A percentile compares a stretch with the other conserved stretches of the same genome.
Evolutionary conservation across 495 filamentous ascomycete genomes (phyloP).

Genomic region (Talaromyces proteolyticus): DNA sequence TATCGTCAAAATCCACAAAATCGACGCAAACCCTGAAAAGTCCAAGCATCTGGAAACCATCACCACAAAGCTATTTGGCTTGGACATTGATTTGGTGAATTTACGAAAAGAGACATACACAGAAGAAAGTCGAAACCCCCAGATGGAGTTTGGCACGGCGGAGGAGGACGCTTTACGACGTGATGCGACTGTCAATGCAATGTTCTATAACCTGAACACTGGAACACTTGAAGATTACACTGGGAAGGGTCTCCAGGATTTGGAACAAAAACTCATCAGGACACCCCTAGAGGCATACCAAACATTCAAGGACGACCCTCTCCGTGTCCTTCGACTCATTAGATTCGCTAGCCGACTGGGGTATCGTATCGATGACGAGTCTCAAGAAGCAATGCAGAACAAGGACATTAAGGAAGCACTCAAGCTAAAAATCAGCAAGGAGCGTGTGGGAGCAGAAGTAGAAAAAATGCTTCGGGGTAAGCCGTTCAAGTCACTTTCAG

Average conservation of each 20-base stretch:
- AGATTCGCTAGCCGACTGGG: slow-evolving; percentile 82
- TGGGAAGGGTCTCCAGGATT: slow-evolving; percentile 63
- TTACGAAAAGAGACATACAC: slow-evolving; percentile 86
- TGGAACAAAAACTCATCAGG: slow-evolving; percentile 64
- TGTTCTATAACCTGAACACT: slow-evolving; percentile 89
- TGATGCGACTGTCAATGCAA: slow-evolving; percentile 90
- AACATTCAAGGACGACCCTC: slow-evolving; percentile 92
- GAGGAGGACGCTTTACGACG: slow-evolving; percentile 84
- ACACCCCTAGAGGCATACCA: slow-evolving; percentile 86
- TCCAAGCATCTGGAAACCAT: slow-evolving; percentile 96
- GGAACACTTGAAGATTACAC: slow-evolving; percentile 79
- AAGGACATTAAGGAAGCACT: slow-evolving; percentile 66
- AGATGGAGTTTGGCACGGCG: slow-evolving; percentile 90
- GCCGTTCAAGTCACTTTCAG: slow-evolving; percentile 5
- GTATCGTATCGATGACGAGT: slow-evolving; percentile 66
- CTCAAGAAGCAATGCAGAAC: slow-evolving; percentile 70
- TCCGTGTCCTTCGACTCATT: slow-evolving; percentile 83
- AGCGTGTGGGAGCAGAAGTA: slow-evolving; percentile 76
- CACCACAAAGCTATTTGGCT: slow-evolving; percentile 75
- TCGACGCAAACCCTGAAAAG: slow-evolving; percentile 90
- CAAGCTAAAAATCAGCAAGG: slow-evolving; percentile 85
- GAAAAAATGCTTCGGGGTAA: slow-evolving; percentile 85
- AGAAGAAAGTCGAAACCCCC: slow-evolving; percentile 78
- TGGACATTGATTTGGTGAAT: slow-evolving; percentile 94
- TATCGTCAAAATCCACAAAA: slow-evolving; percentile 58